phyloP scores from a whole-genome alignment of 1,284 basidiomycete genomes.

The Ceratobasidium sp. region DNA sequence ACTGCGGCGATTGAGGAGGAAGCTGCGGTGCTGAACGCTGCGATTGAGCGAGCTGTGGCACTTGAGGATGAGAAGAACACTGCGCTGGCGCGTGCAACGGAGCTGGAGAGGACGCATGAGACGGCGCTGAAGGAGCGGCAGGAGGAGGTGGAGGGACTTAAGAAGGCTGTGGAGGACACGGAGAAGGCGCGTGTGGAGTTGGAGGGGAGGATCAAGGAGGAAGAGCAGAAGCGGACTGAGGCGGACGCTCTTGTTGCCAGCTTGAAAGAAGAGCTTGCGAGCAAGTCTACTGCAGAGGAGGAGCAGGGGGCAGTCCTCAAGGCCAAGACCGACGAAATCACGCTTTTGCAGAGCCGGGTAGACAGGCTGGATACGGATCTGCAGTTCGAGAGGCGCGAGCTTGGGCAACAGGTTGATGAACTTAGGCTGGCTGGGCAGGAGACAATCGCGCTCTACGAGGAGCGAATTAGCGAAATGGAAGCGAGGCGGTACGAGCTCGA shows the following conservation, averaged over 20 bases:
- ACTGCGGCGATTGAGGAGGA: slow-evolving; percentile 44
- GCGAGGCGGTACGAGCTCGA: slow-evolving; percentile 81
- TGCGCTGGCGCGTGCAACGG: slow-evolving; percentile 56
- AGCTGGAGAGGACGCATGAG: slow-evolving; percentile 62
- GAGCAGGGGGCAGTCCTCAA: slow-evolving; percentile 63
- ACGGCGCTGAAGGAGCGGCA: slow-evolving; percentile 64
- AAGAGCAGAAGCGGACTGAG: slow-evolving; percentile 53
- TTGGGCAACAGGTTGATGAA: slow-evolving; percentile 78
- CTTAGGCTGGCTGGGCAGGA: slow-evolving; percentile 88
- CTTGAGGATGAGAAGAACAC: slow-evolving; percentile 63
- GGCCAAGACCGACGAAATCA: slow-evolving; percentile 67
- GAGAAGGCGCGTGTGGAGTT: slow-evolving; percentile 50
- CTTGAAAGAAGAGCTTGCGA: slow-evolving; percentile 64
- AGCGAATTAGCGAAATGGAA: slow-evolving; percentile 77
- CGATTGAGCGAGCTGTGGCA: slow-evolving; percentile 40
- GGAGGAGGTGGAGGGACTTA: slow-evolving; percentile 57
- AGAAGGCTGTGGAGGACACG: neutral
- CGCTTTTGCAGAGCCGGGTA: slow-evolving; percentile 63
- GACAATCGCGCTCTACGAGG: slow-evolving; percentile 93
- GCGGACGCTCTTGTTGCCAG: slow-evolving; percentile 58
- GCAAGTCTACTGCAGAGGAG: slow-evolving; percentile 64
- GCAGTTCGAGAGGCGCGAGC: slow-evolving; percentile 72
- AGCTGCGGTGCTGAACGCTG: slow-evolving; percentile 44
- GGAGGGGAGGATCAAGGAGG: slow-evolving; percentile 61
- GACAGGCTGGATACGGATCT: slow-evolving; percentile 63